Evolutionary conservation across 2,329 filamentous ascomycete genomes (phyloP).

Genomic region (Colletotrichum karsti): DNA sequence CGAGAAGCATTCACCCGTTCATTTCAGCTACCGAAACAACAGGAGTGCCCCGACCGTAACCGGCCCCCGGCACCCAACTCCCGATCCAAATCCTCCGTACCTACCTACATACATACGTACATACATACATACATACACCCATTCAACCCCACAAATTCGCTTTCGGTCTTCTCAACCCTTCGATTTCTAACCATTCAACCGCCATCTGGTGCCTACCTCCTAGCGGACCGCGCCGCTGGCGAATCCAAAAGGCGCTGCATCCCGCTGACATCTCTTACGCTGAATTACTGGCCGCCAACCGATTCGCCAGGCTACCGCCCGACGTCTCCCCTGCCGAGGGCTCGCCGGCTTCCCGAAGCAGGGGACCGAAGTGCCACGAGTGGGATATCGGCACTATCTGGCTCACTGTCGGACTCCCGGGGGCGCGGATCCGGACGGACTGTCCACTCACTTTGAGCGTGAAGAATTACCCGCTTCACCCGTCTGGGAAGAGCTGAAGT

Average conservation of each 20-base stretch:
- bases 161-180: conserved; percentile 17
- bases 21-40: background rate
- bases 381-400: background rate
- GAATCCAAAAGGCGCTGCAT: background rate
- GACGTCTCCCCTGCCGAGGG: background rate
- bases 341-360: background rate
- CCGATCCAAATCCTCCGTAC: background rate
- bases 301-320: conserved; percentile 2
- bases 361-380: background rate
- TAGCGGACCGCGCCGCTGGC: background rate
- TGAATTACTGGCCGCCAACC: background rate
- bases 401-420: background rate
- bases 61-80: background rate
- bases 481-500: background rate
- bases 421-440: background rate
- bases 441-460: background rate
- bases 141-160: conserved; percentile 18
- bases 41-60: background rate
- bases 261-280: background rate
- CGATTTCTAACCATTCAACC: background rate
- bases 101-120: too few relatives aligned
- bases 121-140: background rate
- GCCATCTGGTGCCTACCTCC: background rate
- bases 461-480: background rate
- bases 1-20: background rate